A percentile compares a stretch with the other conserved stretches of the same genome.
Evolutionary conservation across 768 basidiomycete species (phyloP).

Genomic region (Serendipita sp.): DNA sequence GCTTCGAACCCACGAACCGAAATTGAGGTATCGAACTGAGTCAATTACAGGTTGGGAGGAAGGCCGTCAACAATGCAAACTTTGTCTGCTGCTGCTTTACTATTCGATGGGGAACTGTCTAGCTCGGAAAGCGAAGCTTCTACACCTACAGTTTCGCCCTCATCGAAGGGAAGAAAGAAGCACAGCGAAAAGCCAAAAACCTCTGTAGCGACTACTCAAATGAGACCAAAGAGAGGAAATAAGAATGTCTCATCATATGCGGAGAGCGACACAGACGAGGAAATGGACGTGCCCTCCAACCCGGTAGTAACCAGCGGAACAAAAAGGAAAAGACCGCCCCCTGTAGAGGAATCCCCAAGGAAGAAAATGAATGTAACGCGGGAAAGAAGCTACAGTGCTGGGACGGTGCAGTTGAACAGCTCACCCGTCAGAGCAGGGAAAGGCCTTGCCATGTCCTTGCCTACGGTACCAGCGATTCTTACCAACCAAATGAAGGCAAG

Average conservation of each 20-base stretch:
- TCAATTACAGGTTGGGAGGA: too few species aligned
- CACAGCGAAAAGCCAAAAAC: neutral
- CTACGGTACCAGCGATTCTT: neutral
- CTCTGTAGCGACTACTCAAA: neutral
- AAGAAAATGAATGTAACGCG: neutral
- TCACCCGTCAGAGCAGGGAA: neutral
- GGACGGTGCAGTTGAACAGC: neutral
- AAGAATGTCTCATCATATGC: neutral
- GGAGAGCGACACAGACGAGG: constrained; percentile 1
- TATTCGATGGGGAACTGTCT: neutral
- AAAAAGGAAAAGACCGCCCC: neutral
- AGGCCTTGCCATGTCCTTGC: neutral
- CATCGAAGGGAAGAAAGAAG: neutral
- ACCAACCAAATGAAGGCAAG: too few species aligned
- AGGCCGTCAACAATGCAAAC: too few species aligned
- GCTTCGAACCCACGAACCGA: too few species aligned
- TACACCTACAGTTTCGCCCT: neutral
- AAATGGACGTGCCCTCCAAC: neutral
- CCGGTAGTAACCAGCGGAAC: neutral
- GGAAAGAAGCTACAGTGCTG: neutral
- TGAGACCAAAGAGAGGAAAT: neutral
- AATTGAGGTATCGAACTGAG: too few species aligned
- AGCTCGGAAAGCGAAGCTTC: neutral
- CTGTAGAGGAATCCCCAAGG: neutral
- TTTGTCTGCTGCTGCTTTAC: too few species aligned